These are phyloP conservation scores for Pezicula rhizophila DNA, from an alignment of 2,329 filamentous ascomycete genomes.

Conservation along the genomic window DNA sequence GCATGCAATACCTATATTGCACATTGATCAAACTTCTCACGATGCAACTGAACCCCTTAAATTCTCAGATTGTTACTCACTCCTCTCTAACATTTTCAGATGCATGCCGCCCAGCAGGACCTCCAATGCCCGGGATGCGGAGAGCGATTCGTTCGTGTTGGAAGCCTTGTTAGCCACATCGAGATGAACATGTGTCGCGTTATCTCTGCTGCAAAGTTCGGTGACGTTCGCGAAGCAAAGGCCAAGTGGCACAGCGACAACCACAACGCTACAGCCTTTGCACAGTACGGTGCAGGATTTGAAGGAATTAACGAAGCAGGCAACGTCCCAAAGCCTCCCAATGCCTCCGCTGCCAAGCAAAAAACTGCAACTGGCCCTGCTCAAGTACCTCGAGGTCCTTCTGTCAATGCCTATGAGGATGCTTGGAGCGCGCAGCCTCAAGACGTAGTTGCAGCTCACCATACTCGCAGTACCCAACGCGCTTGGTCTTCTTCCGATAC, in stretches of 20 bases:
- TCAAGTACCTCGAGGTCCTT: not conserved
- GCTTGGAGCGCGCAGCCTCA: too few species aligned
- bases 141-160: conserved; percentile 14
- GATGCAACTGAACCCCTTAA: not conserved
- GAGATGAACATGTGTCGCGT: conserved; percentile 12
- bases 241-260: not conserved
- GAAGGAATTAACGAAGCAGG: not conserved
- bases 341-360: not conserved
- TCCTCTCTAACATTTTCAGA: conserved; percentile 6
- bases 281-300: not conserved
- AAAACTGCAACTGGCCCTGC: not conserved
- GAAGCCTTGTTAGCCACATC: conserved; percentile 16
- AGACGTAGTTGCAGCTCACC: too few species aligned
- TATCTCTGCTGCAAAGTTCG: not conserved
- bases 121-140: conserved; percentile 14
- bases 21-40: too few species aligned
- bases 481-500: not conserved
- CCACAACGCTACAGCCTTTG: not conserved
- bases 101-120: conserved; percentile 14
- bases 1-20: too few species aligned
- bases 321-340: not conserved
- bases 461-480: not conserved
- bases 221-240: not conserved
- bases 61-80: too few species aligned
- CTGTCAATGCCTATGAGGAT: too few species aligned